phyloP scores from a whole-genome alignment of 1,139 yeast species.

The Yamadazyma spencermartinsiae region DNA sequence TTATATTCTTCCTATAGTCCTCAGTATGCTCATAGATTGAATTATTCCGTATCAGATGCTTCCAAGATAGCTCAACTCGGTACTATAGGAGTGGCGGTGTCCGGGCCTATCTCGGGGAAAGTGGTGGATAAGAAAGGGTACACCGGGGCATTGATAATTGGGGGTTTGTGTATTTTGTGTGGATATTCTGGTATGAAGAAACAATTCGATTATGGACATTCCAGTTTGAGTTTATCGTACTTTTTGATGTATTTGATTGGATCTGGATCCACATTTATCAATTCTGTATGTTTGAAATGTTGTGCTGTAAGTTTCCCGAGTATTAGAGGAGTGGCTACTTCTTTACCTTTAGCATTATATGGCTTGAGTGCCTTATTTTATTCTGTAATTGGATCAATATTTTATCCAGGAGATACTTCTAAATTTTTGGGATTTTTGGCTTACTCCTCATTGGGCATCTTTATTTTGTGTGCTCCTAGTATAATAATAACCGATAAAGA shows the following conservation, averaged over 20 bases:
- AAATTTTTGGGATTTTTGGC: constrained; percentile 50
- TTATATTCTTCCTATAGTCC: constrained; percentile 64
- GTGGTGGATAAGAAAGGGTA: constrained; percentile 59
- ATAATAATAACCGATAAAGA: constrained; percentile 46
- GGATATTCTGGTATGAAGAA: constrained; percentile 50
- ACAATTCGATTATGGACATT: constrained; percentile 39
- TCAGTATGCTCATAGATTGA: constrained; percentile 54
- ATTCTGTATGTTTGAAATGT: constrained; percentile 55
- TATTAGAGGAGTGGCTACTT: constrained; percentile 59
- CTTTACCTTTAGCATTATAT: constrained; percentile 58
- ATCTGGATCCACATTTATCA: constrained; percentile 54
- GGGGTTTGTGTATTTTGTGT: constrained; percentile 40
- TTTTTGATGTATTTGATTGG: constrained; percentile 47
- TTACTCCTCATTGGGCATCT: constrained; percentile 38
- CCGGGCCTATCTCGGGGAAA: constrained; percentile 59
- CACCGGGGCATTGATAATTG: constrained; percentile 41
- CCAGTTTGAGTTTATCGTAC: constrained; percentile 36
- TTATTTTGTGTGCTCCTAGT: constrained; percentile 47
- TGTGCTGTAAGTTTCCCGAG: constrained; percentile 59
- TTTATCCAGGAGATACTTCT: constrained; percentile 54
- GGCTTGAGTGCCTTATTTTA: constrained; percentile 61
- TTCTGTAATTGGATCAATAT: constrained; percentile 47
- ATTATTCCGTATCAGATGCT: constrained; percentile 54
- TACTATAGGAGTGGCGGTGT: constrained; percentile 55
- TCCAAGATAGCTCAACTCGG: constrained; percentile 60